Evolutionary conservation across 192 early-diverging fungal genomes (phyloP), one percentile per base, ranked within the genome.

Genomic region (Martensiomyces pterosporus): DNA sequence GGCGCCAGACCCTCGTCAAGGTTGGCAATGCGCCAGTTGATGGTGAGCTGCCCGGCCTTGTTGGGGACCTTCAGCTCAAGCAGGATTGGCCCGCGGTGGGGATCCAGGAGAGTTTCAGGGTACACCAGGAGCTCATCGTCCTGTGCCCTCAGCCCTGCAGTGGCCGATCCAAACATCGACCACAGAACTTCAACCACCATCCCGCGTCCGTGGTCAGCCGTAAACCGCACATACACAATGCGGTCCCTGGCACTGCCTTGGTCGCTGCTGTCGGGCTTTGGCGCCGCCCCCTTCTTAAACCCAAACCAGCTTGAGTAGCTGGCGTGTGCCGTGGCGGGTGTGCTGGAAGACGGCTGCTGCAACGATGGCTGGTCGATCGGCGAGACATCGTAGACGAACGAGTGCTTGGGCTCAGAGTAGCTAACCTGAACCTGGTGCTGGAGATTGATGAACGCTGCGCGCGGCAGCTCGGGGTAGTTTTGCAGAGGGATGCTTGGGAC

Each of bases 1-100:
- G 71, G 71, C 9, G 71, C 71, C 39, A 60, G 64, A n/a, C 71
- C 65, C 55, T 75, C 71, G 51, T 75, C 71, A 47, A 75, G 60
- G 48, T 57, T 75, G 10, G 71, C 64, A 27, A 75, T 32, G 4
- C 71, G 64, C 71, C 71, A 75, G 21, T 66, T 75, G 42, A 62
- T 37, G 21, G 60, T 54, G 36, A 75, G 32, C 19, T 55, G 47
- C 2, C 71, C 71, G 0, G 59, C 37, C 2, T 54, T 58, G 32
- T 75, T 66, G 2, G 71, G 71, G 12, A 56, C 55, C 40, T 75
- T 61, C 21, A 75, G 49, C 39, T 75, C 71, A 18, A 75, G 18
- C 41, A 75, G 22, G 16, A 75, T 56, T 0, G 71, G 71, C 0
- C 64, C 71, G n/a, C 71, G 64, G 36, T 67, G 65, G 9, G 71